Conservation (phyloP, 441 rosid species). For the Pelargonium myrrhifolium region DNA sequence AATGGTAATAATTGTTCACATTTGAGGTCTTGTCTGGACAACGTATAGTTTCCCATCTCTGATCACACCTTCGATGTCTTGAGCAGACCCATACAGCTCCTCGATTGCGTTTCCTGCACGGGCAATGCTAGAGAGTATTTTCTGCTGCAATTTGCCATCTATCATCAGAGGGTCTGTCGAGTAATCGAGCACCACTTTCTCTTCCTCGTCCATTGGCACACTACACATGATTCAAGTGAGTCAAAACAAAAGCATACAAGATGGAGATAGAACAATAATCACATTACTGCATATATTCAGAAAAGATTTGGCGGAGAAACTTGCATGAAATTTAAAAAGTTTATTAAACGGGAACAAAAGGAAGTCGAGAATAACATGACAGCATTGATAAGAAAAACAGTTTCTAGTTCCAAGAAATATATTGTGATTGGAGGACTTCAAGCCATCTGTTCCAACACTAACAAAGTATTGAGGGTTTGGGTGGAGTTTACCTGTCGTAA, state of each 20-base stretch:
- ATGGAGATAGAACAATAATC: neutral
- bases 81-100: constrained; percentile 76
- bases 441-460: neutral
- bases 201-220: constrained; percentile 95
- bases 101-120: constrained; percentile 72
- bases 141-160: constrained; percentile 51
- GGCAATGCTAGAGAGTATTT: constrained; percentile 70
- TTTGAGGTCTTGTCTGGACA: constrained; percentile 92
- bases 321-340: no score
- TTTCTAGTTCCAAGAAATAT: no score
- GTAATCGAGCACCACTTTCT: constrained; percentile 65
- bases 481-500: constrained; percentile 78
- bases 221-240: constrained; percentile 31
- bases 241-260: neutral
- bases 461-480: neutral
- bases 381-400: no score
- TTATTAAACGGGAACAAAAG: no score
- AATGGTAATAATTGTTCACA: constrained; percentile 32
- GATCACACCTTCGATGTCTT: constrained; percentile 92
- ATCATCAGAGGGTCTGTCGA: constrained; percentile 60
- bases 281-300: no score
- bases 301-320: no score
- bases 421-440: no score
- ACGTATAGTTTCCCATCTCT: constrained; percentile 78
- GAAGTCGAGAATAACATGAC: no score